Percentiles rank a stretch among this genome's conserved stretches.
Evolutionary conservation across 805 yeast genomes (phyloP).

Genomic region (Pichia manshurica): DNA sequence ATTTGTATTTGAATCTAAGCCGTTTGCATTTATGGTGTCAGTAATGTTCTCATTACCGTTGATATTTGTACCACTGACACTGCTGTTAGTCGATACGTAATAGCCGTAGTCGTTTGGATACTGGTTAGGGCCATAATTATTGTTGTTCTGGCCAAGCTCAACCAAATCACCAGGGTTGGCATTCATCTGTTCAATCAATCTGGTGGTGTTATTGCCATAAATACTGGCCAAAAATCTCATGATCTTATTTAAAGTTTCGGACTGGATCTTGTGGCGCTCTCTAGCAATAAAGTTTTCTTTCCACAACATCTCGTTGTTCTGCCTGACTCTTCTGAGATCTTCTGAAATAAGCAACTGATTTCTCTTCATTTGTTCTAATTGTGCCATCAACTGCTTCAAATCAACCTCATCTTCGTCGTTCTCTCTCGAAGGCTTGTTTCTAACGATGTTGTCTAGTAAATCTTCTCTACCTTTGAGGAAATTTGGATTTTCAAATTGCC

Average conservation of each 20-base stretch:
- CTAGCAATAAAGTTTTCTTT: conserved; percentile 77
- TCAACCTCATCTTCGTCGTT: conserved; percentile 41
- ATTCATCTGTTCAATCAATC: conserved; percentile 25
- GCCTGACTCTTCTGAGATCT: conserved; percentile 74
- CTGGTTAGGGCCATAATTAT: background rate
- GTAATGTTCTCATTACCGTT: background rate
- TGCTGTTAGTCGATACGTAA: background rate
- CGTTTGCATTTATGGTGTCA: no score
- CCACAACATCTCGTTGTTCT: conserved; percentile 90
- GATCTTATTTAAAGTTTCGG: conserved; percentile 83
- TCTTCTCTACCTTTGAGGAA: conserved; percentile 78
- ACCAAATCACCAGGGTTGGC: conserved; percentile 16
- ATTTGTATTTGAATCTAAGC: no score
- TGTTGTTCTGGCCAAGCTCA: conserved; percentile 13
- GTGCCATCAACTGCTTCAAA: conserved; percentile 52
- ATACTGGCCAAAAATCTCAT: conserved; percentile 81
- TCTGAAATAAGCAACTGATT: conserved; percentile 79
- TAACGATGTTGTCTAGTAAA: conserved; percentile 73
- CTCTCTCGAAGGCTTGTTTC: conserved; percentile 54
- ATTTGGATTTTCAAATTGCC: conserved; percentile 84
- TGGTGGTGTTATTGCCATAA: conserved; percentile 57
- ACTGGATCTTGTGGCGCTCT: conserved; percentile 79
- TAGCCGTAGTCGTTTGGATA: conserved; percentile 1
- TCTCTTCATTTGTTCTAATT: conserved; percentile 67
- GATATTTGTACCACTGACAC: background rate